phyloP scores from a whole-genome alignment of 2,329 filamentous ascomycete species.

The Ophiostoma tasmaniense region DNA sequence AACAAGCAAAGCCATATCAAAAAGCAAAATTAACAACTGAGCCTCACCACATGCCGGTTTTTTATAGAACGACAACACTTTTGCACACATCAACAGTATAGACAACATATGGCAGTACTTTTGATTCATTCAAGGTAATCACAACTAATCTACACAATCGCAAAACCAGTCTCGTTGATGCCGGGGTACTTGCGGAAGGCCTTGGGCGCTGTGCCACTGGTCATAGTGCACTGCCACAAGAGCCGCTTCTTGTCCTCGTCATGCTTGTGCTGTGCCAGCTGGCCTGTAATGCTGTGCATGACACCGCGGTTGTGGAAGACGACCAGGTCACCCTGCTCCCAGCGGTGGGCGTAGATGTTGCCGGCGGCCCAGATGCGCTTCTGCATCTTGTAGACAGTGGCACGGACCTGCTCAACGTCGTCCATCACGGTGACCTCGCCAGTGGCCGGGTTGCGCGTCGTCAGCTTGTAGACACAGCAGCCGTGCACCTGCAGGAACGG shows the following conservation, averaged over 20 bases:
- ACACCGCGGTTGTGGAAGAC: slow-evolving; percentile 72
- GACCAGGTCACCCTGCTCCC: slow-evolving; percentile 67
- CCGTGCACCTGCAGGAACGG: slow-evolving; percentile 18
- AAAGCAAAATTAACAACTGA: neutral
- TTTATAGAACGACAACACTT: neutral
- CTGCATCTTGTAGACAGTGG: slow-evolving; percentile 15
- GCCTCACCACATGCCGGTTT: neutral
- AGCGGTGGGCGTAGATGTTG: slow-evolving; percentile 65
- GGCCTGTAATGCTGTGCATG: slow-evolving; percentile 66
- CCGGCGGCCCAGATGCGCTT: slow-evolving; percentile 38
- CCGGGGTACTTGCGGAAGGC: slow-evolving; percentile 15
- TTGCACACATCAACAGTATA: neutral
- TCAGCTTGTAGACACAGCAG: slow-evolving; percentile 19
- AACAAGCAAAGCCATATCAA: no score
- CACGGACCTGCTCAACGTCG: slow-evolving; percentile 20
- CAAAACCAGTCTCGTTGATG: slow-evolving; percentile 19
- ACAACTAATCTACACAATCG: neutral
- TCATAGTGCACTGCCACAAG: slow-evolving; percentile 69
- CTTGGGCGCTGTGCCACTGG: slow-evolving; percentile 16
- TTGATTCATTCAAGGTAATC: neutral
- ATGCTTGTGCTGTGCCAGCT: slow-evolving; percentile 41
- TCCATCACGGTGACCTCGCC: slow-evolving; percentile 13
- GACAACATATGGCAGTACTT: neutral
- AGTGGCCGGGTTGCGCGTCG: slow-evolving; percentile 12
- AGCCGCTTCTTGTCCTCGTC: slow-evolving; percentile 59